Conservation (phyloP, 2,329 filamentous ascomycete genomes). For the Bipolaris sorokiniana region DNA sequence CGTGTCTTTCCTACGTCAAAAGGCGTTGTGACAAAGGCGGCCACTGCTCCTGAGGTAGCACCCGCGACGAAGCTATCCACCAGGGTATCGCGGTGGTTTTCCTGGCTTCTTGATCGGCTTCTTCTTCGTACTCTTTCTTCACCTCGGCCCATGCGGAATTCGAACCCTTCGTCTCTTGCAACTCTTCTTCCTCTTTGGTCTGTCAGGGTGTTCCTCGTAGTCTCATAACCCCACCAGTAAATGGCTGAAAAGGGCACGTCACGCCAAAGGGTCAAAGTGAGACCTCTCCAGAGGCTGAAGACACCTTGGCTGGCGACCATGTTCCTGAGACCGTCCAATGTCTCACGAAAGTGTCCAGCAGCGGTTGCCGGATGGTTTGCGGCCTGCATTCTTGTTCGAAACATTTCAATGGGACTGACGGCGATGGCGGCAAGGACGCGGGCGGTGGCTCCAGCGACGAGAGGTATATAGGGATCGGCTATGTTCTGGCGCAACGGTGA, state of each 20-base stretch:
- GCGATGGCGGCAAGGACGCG: slow-evolving; percentile 79
- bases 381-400: slow-evolving; percentile 90
- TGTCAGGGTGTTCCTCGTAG: slow-evolving; percentile 72
- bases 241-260: slow-evolving; percentile 97
- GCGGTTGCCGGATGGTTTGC: slow-evolving; percentile 54
- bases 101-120: slow-evolving; percentile 64
- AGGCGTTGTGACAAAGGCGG: slow-evolving; percentile 87
- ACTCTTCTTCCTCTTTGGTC: slow-evolving; percentile 66
- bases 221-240: slow-evolving; percentile 98
- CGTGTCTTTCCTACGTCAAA: slow-evolving; percentile 98
- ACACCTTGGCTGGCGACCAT: slow-evolving; percentile 83
- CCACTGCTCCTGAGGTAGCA: slow-evolving; percentile 79
- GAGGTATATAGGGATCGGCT: slow-evolving; percentile 73
- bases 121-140: slow-evolving; percentile 38
- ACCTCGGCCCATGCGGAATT: slow-evolving; percentile 44
- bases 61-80: slow-evolving; percentile 89
- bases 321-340: slow-evolving; percentile 73
- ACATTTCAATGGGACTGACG: slow-evolving; percentile 91
- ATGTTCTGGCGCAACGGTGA: slow-evolving; percentile 70
- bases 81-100: slow-evolving; percentile 79
- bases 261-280: slow-evolving; percentile 91
- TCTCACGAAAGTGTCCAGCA: slow-evolving; percentile 77
- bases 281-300: slow-evolving; percentile 83
- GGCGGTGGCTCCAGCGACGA: slow-evolving; percentile 79
- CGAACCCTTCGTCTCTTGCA: slow-evolving; percentile 35